These are phyloP conservation scores for Mycosarcoma maydis DNA, from an alignment of 1,284 basidiomycete genomes.

Conservation along the genomic window DNA sequence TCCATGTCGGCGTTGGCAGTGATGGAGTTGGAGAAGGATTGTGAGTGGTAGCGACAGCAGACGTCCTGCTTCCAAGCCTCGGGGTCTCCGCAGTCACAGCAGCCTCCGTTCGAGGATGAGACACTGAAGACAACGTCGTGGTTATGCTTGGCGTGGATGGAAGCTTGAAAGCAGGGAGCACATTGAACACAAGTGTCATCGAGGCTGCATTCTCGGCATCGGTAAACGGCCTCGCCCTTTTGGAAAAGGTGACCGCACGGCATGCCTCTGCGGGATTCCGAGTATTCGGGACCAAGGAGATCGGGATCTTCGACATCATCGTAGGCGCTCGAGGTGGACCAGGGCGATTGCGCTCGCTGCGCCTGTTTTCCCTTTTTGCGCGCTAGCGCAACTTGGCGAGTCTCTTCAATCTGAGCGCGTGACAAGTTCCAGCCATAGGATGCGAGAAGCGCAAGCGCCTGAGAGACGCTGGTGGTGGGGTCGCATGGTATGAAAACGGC, in stretches of 20 bases:
- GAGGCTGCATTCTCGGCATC: slow-evolving; percentile 64
- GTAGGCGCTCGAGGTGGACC: slow-evolving; percentile 31
- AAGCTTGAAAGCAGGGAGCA: slow-evolving; percentile 62
- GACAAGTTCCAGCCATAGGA: slow-evolving; percentile 51
- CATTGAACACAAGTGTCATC: slow-evolving; percentile 67
- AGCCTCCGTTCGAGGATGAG: slow-evolving; percentile 58
- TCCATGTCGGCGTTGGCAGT: slow-evolving; percentile 25
- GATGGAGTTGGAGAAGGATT: slow-evolving; percentile 4
- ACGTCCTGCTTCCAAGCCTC: slow-evolving; percentile 64
- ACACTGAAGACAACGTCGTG: slow-evolving; percentile 66
- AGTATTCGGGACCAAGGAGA: slow-evolving; percentile 58
- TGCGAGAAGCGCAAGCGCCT: slow-evolving; percentile 43
- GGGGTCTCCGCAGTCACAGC: slow-evolving; percentile 66
- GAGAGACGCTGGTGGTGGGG: slow-evolving; percentile 25
- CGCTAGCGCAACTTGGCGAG: slow-evolving; percentile 34
- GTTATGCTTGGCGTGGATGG: slow-evolving; percentile 54
- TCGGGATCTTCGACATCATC: slow-evolving; percentile 38
- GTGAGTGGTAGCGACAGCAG: slow-evolving; percentile 60
- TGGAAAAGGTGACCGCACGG: slow-evolving; percentile 66
- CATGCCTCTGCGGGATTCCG: slow-evolving; percentile 60
- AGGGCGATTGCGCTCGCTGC: slow-evolving; percentile 33
- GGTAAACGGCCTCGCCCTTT: slow-evolving; percentile 67
- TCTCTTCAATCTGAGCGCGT: slow-evolving; percentile 52
- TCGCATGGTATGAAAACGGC: slow-evolving; percentile 44
- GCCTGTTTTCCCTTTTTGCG: slow-evolving; percentile 51